Conservation (phyloP, 2,329 filamentous ascomycete genomes). For the Fusarium secorum region DNA sequence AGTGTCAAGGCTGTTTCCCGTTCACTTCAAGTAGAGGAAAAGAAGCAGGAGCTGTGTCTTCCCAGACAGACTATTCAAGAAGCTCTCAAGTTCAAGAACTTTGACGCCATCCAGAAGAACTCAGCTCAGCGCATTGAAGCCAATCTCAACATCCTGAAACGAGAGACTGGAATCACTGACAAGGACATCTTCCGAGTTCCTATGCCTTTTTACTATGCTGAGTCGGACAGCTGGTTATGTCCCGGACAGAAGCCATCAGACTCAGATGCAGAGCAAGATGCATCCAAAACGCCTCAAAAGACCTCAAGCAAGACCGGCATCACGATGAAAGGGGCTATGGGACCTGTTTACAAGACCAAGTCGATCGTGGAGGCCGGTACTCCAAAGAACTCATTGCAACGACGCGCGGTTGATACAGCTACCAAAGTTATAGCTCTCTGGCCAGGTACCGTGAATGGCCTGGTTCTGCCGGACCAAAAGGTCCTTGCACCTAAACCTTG, state of each 20-base stretch:
- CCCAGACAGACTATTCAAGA: constrained; percentile 28
- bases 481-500: constrained; percentile 37
- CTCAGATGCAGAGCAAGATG: fast-evolving
- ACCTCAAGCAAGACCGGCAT: neutral
- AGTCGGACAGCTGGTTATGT: neutral
- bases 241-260: neutral
- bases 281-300: neutral
- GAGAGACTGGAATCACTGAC: constrained; percentile 37
- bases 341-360: constrained; percentile 4
- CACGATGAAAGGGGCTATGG: neutral
- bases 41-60: neutral
- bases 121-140: constrained; percentile 27
- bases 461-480: constrained; percentile 27
- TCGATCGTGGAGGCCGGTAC: constrained; percentile 26
- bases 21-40: neutral
- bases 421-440: constrained; percentile 5
- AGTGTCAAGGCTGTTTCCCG: constrained; percentile 25
- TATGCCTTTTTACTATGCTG: constrained; percentile 16
- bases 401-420: neutral
- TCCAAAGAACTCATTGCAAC: neutral
- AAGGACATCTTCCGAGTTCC: constrained; percentile 38
- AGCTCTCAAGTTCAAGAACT: constrained; percentile 7
- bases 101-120: constrained; percentile 18
- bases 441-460: constrained; percentile 33
- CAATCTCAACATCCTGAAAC: constrained; percentile 36